Evolutionary conservation across 2,329 filamentous ascomycete genomes (phyloP).

Genomic region (Nigrograna mackinnonii): DNA sequence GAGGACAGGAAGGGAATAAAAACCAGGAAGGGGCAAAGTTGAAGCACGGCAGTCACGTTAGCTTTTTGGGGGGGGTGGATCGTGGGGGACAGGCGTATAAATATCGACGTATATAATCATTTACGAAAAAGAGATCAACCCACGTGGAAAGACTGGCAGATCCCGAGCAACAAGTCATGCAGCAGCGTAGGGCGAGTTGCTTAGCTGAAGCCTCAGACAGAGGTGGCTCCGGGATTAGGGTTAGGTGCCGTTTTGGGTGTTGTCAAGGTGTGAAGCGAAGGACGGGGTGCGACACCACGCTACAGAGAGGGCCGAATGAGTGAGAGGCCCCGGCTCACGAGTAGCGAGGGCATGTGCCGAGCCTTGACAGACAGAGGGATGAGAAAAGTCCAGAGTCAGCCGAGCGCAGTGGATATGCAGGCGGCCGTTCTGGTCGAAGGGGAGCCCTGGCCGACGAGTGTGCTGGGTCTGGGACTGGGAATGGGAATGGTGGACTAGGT

Average conservation of each 20-base stretch:
- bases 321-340: constrained; percentile 27
- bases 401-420: constrained; percentile 32
- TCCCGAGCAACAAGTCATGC: constrained; percentile 38
- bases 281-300: constrained; percentile 36
- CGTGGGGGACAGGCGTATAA: constrained; percentile 27
- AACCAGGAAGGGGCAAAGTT: constrained; percentile 10
- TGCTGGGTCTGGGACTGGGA: no score
- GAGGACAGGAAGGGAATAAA: constrained; percentile 14
- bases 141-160: constrained; percentile 40
- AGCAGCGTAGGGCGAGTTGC: constrained; percentile 34
- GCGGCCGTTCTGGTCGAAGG: constrained; percentile 28
- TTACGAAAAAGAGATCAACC: constrained; percentile 31
- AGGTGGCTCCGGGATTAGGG: constrained; percentile 42
- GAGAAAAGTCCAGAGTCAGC: constrained; percentile 28
- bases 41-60: constrained; percentile 5
- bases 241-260: constrained; percentile 43
- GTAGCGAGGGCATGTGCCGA: constrained; percentile 32
- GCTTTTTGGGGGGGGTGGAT: constrained; percentile 13
- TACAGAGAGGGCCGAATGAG: constrained; percentile 31
- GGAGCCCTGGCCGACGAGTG: constrained; percentile 27
- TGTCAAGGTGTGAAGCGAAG: constrained; percentile 42
- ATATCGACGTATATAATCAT: constrained; percentile 33
- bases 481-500: no score
- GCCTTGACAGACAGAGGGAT: constrained; percentile 16
- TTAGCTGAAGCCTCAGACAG: constrained; percentile 43